Evolutionary conservation across 2,329 filamentous ascomycete species (phyloP), one percentile per base, ranked within the genome.

Genomic region (Botrytis byssoidea): DNA sequence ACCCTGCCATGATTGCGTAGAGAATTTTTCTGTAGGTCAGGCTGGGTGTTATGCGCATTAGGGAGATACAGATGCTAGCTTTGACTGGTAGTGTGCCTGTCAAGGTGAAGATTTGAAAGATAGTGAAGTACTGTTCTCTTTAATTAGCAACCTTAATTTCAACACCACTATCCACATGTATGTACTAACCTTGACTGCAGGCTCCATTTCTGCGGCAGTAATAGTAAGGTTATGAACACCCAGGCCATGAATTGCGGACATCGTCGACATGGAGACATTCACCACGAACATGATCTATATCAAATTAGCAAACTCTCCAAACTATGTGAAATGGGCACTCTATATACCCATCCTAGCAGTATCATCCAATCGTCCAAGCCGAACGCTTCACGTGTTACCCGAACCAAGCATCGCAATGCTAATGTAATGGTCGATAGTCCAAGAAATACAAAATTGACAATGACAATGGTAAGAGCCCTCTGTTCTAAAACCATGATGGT

Each of bases 21-120:
- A 72, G 59, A 16, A 72, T 72, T 18, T 32, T 72, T 20, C 57
- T 72, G 61, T 72, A 66, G 32, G 25, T 25, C 12, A 35, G 44
- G 70, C 57, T 72, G 44, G 70, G 70, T 32, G 70, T 66, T 20
- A 66, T 66, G n/a, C 70, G 61, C n/a, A 71, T 16, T 18, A 71
- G 35, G n/a, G 70, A 71, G 22, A 71, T 42, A 22, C 70, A 72
- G 8, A 72, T 64, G 46, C 60, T 66, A 25, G 70, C 46, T 59
- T 72, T 66, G 44, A 72, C n/a, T 10, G 70, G 70, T 10, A 72
- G 35, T 65, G 70, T 72, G 18, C 46, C 70, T 25, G 70, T 72
- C 25, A 66, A 65, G 48, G 70, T 72, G 22, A 72, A 66, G 0
- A 66, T 3, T 66, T 72, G 70, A 9, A 72, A 72, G 7, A 72